Base-by-base conservation (phyloP, 768 basidiomycete genomes). In the Grammothele lineata region DNA sequence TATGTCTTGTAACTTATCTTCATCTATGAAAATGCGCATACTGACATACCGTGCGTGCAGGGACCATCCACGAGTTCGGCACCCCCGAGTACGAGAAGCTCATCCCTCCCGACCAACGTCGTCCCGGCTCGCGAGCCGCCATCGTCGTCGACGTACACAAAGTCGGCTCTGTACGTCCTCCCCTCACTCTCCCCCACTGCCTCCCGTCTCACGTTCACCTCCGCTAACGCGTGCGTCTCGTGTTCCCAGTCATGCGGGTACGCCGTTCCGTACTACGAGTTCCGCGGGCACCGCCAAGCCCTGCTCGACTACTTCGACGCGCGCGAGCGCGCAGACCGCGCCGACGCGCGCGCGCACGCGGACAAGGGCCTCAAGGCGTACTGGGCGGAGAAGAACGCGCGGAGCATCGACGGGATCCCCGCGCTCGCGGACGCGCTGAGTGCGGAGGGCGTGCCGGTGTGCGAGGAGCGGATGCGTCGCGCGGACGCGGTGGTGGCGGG, bases 231-330 rank as follows among this genome's bases (percentile, higher is more conserved):
- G n/a, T n/a, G n/a, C n/a, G n/a, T n/a, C n/a, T n/a, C 35, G 18
- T 18, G 32, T 38, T 12, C 70, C 2, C 51, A 85, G 85, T 83
- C 83, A 2, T 87, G 83, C 53, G 83, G 85, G 18, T 85, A 73
- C 53, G 74, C 74, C 0, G 74, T 85, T 21, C 84, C 85, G 2
- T 73, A 73, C 55, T 85, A 77, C 59, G 66, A 71, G 35, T 86
- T 77, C 64, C 62, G 75, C 33, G 65, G 69, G 4, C 77, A 83
- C 45, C 80, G 85, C 21, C 73, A 70, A 2, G 70, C 70, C 8
- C 75, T 81, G 14, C 66, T 75, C 34, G 68, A 74, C 23, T 76
- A 62, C 62, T 70, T 70, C 24, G 66, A 63, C 8, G 64, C 62
- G 48, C 68, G 72, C 43, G 81, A 85, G 59, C 42, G 43, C 0